Base-by-base conservation (phyloP, 2,329 filamentous ascomycete genomes). In the Shiraia sp. region DNA sequence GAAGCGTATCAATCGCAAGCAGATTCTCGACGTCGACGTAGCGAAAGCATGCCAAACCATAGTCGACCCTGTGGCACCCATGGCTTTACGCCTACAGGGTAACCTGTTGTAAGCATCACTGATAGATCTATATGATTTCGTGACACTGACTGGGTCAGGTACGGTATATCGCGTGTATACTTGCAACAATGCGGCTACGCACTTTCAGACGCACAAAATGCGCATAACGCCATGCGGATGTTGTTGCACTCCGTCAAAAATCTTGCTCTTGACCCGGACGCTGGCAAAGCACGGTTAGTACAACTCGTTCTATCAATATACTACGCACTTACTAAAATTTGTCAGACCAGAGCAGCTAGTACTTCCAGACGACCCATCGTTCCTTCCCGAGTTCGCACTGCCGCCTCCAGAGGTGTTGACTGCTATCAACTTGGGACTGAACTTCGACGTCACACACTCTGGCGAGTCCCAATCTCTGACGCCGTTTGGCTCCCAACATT, bases 41-140 rank as follows among this genome's bases (percentile, higher is more conserved):
- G 79, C 83, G 25, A 90, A 87, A 62, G 91, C 93, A 42, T 96
- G 92, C 68, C 79, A 86, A 51, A 93, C 86, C n/a, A 96, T 99
- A 64, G 81, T 88, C 26, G 79, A 88, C 42, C 90, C 88, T 57
- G 88, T 86, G 5, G 89, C 88, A 2, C 93, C 93, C 2, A 86
- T 99, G 72, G 92, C 93, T 4, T 72, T 99, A 51, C 85, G 93
- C 25, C 79, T 99, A 15, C 92, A 97, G 64, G 87, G 90, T 12
- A 96, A 86, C 56, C 77, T 99, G 13, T 81, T 99, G 81, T 86
- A 64, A 63, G 77, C 59, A 24, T 30, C 27, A 16, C 16, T 23
- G 12, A 4, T 19, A 13, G 6, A 6, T 6, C 4, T 25, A 15
- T n/a, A 23, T n/a, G 12, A 7, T 14, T 8, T 32, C 29, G 40